Evolutionary conservation across 2,329 filamentous ascomycete genomes (phyloP).

Genomic region (Sporothrix inflata): DNA sequence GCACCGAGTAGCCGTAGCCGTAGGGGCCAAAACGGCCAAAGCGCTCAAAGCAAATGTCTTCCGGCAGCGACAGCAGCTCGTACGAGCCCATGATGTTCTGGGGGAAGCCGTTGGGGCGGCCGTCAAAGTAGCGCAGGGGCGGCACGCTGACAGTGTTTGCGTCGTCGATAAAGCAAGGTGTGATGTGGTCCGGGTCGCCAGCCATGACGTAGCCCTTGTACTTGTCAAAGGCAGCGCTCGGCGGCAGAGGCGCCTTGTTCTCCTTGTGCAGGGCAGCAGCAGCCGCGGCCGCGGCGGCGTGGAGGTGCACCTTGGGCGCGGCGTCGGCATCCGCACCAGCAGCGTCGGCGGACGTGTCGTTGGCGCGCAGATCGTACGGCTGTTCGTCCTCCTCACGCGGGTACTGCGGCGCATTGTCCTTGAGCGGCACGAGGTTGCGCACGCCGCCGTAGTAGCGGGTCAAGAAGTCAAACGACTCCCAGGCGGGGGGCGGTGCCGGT

Average conservation of each 20-base stretch:
- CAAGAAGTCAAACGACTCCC: conserved; percentile 85
- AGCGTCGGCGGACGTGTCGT: conserved; percentile 9
- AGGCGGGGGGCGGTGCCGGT: conserved; percentile 67
- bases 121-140: conserved; percentile 71
- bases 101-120: conserved; percentile 82
- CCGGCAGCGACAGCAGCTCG: conserved; percentile 73
- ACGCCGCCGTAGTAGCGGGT: conserved; percentile 90
- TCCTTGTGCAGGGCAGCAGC: conserved; percentile 31
- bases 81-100: conserved; percentile 86
- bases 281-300: conserved; percentile 24
- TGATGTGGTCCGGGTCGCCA: conserved; percentile 54
- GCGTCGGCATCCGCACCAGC: neutral
- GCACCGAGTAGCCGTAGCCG: conserved; percentile 80
- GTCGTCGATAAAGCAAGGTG: conserved; percentile 78
- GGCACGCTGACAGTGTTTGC: conserved; percentile 69
- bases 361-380: conserved; percentile 42
- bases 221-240: conserved; percentile 30
- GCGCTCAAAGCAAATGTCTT: conserved; percentile 91
- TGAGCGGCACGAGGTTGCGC: conserved; percentile 66
- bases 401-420: conserved; percentile 78
- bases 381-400: conserved; percentile 67
- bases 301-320: conserved; percentile 38
- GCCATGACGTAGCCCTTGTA: conserved; percentile 28
- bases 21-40: conserved; percentile 89
- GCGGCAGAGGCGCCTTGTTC: conserved; percentile 33